phyloP scores from a whole-genome alignment of 495 filamentous ascomycete species.

The Patellaria atrata region DNA sequence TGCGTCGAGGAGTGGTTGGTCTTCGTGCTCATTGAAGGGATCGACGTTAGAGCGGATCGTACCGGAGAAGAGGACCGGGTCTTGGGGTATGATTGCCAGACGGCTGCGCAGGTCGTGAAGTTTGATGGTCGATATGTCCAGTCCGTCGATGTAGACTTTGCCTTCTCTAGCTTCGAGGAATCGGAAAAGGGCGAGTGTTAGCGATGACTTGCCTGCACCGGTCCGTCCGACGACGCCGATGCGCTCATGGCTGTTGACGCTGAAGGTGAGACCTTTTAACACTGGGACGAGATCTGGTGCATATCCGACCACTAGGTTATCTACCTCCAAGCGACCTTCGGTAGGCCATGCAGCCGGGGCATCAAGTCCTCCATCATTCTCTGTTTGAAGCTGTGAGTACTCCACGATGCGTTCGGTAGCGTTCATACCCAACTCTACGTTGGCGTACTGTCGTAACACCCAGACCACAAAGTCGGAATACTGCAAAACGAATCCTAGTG shows the following conservation, averaged over 20 bases:
- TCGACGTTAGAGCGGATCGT: slow-evolving; percentile 75
- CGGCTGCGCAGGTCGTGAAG: slow-evolving; percentile 10
- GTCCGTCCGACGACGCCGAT: slow-evolving; percentile 77
- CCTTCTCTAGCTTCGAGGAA: slow-evolving; percentile 12
- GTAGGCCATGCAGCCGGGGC: slow-evolving; percentile 71
- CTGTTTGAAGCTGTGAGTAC: slow-evolving; percentile 57
- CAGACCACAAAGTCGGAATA: slow-evolving; percentile 40
- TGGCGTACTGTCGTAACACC: slow-evolving; percentile 46
- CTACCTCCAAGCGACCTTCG: slow-evolving; percentile 58
- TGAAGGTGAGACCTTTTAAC: slow-evolving; percentile 59
- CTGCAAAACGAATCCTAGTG: slow-evolving; percentile 45
- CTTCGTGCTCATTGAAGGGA: slow-evolving; percentile 57
- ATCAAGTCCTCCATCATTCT: slow-evolving; percentile 43
- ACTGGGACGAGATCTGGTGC: slow-evolving; percentile 63
- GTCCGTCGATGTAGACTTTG: slow-evolving; percentile 13
- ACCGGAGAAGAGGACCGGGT: slow-evolving; percentile 54
- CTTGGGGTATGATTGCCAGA: slow-evolving; percentile 19
- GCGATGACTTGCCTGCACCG: slow-evolving; percentile 72
- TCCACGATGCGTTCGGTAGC: slow-evolving; percentile 70
- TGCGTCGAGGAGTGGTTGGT: slow-evolving; percentile 58
- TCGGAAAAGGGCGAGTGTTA: slow-evolving; percentile 15
- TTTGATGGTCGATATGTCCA: slow-evolving; percentile 13
- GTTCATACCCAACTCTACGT: slow-evolving; percentile 70
- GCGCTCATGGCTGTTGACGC: slow-evolving; percentile 54
- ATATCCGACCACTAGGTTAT: slow-evolving; percentile 60